Conservation (phyloP, 768 basidiomycete genomes). For the Russula earlei region DNA sequence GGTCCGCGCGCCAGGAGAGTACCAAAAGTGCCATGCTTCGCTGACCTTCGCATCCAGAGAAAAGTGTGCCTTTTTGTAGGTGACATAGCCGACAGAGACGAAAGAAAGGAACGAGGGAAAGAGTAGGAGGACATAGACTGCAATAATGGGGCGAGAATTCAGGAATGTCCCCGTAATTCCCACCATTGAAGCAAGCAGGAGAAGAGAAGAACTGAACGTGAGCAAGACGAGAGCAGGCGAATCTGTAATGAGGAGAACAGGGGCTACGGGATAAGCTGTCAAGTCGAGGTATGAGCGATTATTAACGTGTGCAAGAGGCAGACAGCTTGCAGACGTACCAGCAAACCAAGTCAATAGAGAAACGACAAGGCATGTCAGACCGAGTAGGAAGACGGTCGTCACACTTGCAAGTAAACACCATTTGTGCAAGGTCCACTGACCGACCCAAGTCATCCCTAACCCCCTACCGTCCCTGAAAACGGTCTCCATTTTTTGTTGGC, state of each 20-base stretch:
- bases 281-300: neutral
- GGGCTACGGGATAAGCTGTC: constrained; percentile 52
- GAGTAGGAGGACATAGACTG: constrained; percentile 56
- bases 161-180: constrained; percentile 54
- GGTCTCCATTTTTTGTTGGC: neutral
- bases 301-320: too few species aligned
- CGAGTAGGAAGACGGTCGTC: constrained; percentile 44
- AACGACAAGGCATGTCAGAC: constrained; percentile 39
- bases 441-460: constrained; percentile 32
- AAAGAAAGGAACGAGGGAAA: constrained; percentile 54
- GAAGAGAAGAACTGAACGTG: constrained; percentile 46
- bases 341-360: constrained; percentile 52
- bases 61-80: constrained; percentile 51
- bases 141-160: constrained; percentile 58
- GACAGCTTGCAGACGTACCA: constrained; percentile 29
- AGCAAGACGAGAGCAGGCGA: constrained; percentile 45
- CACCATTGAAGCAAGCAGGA: constrained; percentile 48
- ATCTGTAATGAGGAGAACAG: constrained; percentile 54
- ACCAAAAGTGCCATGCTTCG: constrained; percentile 57
- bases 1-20: constrained; percentile 43
- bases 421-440: constrained; percentile 54
- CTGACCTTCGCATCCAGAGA: constrained; percentile 59
- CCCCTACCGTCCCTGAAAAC: constrained; percentile 30
- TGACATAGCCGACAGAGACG: constrained; percentile 52
- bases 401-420: constrained; percentile 52